Base-by-base conservation (phyloP, 306 rosid species). In the Castanea mollissima region DNA sequence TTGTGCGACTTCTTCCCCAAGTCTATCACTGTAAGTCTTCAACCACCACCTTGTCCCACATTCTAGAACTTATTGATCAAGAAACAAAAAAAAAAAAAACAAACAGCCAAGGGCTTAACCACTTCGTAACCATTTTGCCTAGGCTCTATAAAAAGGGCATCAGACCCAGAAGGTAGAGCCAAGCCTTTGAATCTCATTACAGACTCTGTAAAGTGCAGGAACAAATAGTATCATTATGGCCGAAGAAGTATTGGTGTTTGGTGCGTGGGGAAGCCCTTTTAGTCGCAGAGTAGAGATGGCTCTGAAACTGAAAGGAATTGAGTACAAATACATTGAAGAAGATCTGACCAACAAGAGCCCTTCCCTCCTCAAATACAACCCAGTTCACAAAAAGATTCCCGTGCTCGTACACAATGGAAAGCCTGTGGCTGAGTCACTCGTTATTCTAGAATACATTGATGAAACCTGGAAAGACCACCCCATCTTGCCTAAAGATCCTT, bases 251-350 rank as follows among this genome's bases (percentile, higher is more conserved):
- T 71, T 62, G 78, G 25, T 83, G 21, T 64, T 34, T 51, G 81
- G 81, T 12, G 3, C 19, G 31, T 60, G 76, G 82, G 81, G 44
- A 35, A 85, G 88, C 69, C 86, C 83, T 1, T 82, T 67, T 14
- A 76, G 80, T 62, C 15, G 63, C 15, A 76, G 86, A 74, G 80
- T 84, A 1, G 82, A 76, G 9, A 68, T 81, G 12, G 90, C 84
- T 54, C 80, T 84, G 78, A 79, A 74, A 55, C 44, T 87, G 35
- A 87, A 87, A 51, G 88, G 86, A 6, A 73, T 87, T 5, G 35
- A 84, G 0, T 79, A 81, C 65, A 64, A 84, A 32, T 81, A 58
- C 69, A 0, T 71, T 52, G 88, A 84, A 49, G 86, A 83, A 70
- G 79, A 84, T 4, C 5, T 32, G 1, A 32, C 4, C 0, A 76